Percentiles rank a stretch among this genome's conserved stretches.
Evolutionary conservation across 331 rosid genomes (phyloP).

Genomic region (Malus hybrid): DNA sequence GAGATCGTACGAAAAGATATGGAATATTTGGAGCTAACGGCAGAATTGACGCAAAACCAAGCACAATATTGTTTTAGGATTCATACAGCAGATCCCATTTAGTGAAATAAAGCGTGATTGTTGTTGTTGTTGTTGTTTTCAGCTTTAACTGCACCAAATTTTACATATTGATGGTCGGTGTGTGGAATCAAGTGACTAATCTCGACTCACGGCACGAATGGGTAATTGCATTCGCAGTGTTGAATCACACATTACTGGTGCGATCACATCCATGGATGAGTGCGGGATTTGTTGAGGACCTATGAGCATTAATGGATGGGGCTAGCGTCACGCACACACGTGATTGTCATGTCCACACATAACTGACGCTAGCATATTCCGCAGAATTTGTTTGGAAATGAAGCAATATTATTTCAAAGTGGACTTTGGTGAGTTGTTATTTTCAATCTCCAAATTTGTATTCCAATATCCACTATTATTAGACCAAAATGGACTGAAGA

Average conservation of each 20-base stretch:
- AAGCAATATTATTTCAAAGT: too few species aligned
- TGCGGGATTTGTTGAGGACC: neutral
- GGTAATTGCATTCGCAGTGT: neutral
- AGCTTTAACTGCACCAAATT: neutral
- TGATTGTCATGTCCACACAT: too few species aligned
- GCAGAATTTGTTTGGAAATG: too few species aligned
- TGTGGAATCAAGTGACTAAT: too few species aligned
- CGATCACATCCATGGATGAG: neutral
- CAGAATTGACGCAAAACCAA: accelerated
- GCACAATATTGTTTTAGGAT: accelerated
- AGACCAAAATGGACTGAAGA: neutral
- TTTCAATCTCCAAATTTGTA: neutral
- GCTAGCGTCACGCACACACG: too few species aligned
- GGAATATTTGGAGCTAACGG: too few species aligned
- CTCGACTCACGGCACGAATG: too few species aligned
- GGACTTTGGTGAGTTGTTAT: neutral
- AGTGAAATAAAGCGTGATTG: too few species aligned
- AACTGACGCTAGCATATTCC: too few species aligned
- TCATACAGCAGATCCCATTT: too few species aligned
- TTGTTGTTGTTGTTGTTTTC: too few species aligned
- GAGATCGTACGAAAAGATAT: too few species aligned
- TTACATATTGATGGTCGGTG: neutral
- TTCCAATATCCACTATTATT: neutral
- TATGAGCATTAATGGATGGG: neutral
- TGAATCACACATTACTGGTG: neutral